These are phyloP conservation scores for Magnaporthiopsis incrustans DNA, from an alignment of 2,329 filamentous ascomycete genomes.

Conservation along the genomic window DNA sequence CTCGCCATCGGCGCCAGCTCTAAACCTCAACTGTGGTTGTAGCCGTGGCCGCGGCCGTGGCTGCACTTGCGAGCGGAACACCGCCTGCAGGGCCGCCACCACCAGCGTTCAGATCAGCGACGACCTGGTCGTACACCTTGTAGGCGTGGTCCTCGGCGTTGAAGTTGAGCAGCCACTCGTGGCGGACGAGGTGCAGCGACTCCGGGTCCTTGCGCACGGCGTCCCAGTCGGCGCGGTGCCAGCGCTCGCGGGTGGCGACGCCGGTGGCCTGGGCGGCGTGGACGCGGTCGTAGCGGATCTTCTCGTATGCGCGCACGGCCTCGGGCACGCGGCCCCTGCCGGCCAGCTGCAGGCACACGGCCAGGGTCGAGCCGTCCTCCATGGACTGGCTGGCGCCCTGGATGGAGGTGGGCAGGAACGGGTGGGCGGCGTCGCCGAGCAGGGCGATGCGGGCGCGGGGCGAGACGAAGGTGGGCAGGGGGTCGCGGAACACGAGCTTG, in stretches of 20 bases:
- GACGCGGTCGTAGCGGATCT: slow-evolving; percentile 38
- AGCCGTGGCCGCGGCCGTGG: background rate
- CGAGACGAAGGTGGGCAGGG: slow-evolving; percentile 24
- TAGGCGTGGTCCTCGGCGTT: slow-evolving; percentile 40
- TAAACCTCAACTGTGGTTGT: background rate
- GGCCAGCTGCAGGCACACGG: slow-evolving; percentile 28
- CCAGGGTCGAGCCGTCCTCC: slow-evolving; percentile 30
- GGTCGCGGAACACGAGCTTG: slow-evolving; percentile 26
- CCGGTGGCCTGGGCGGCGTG: slow-evolving; percentile 39
- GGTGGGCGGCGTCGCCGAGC: slow-evolving; percentile 32
- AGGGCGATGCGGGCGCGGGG: slow-evolving; percentile 24
- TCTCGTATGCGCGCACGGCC: slow-evolving; percentile 34
- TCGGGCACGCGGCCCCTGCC: slow-evolving; percentile 26
- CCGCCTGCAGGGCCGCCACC: background rate
- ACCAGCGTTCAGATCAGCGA: background rate
- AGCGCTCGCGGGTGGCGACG: slow-evolving; percentile 37
- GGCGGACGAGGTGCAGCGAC: slow-evolving; percentile 34
- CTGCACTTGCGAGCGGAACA: background rate
- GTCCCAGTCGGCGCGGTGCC: slow-evolving; percentile 43
- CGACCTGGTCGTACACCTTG: slow-evolving; percentile 8
- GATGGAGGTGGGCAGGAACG: slow-evolving; percentile 29
- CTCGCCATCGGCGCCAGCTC: background rate
- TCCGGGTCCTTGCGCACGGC: slow-evolving; percentile 35
- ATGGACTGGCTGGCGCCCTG: slow-evolving; percentile 31
- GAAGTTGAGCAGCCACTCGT: slow-evolving; percentile 40